Base-by-base conservation (phyloP, 1,284 basidiomycete species). In the Pterula multifida region DNA sequence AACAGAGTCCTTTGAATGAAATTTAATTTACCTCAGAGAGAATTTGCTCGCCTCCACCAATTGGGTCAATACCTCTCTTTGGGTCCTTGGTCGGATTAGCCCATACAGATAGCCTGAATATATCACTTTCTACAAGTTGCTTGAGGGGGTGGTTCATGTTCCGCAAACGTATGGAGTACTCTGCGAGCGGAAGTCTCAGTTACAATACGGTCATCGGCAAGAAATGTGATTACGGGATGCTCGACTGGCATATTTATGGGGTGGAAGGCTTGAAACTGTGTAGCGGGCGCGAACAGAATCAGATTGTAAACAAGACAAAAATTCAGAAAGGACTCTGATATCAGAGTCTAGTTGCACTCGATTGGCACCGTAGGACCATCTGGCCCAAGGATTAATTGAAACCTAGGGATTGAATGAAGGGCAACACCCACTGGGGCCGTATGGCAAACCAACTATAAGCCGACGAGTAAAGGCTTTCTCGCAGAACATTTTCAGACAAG, bases 361-460 rank as follows among this genome's bases (percentile, higher is more conserved):
- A 65, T 91, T 91, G 22, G 90, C 85, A 24, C 95, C 96, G 62
- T 86, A 97, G 3, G 92, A 85, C 94, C 95, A 98, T 58, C 90
- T 93, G 54, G 45, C n/a, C n/a, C 28, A 26, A 19, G 26, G 19
- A 23, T 47, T 13, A 24, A 24, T 55, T 19, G 54, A 50, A 35
- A 19, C 26, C 39, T 23, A 22, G 36, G 26, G n/a, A 12, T 26
- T 3, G 26, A 11, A 45, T 3, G 36, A 15, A 36, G 35, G 42
- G 35, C 12, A 45, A 28, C 46, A 36, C 2, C 47, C 61, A 93
- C 90, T 90, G 87, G 9, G 91, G 89, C 13, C 84, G 76, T 28
- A 84, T 76, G n/a, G 84, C 72, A 66, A 98, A 99, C 96, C 96
- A 98, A 2, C 81, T 79, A 56, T 92, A 89, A 0, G 90, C 91